Base-by-base conservation (phyloP, 2,329 filamentous ascomycete genomes). In the Piedraia hortae region DNA sequence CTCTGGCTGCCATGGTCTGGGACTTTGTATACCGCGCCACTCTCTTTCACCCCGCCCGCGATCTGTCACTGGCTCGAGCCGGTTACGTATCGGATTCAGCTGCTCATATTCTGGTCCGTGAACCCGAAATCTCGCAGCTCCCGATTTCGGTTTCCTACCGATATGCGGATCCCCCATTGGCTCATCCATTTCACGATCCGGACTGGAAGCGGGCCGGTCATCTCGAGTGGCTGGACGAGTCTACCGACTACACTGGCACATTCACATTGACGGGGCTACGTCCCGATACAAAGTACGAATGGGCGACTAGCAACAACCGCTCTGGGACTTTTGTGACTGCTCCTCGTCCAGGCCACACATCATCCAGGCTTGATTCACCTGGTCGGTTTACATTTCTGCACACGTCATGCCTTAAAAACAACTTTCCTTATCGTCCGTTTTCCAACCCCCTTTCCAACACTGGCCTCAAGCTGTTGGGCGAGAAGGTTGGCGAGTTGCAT, bases 361-460 rank as follows among this genome's bases (percentile, higher is more conserved):
- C 64, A 0, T 26, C 31, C 4, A 33, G 38, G 4, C 48, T 54
- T 9, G 53, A 57, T 4, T 56, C 57, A 19, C 56, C 65, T 21
- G 68, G 67, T 18, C 67, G 64, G 26, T 82, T 90, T 35, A 89
- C 75, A 0, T 97, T 97, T 41, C 48, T 93, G 5, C 77, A 80
- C 3, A 85, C 77, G 0, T 90, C 77, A 3, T 97, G 85, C 45
- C 77, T 93, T 36, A 74, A 91, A 35, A 70, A 72, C 6, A 70
- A 77, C 10, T 77, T 93, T 25, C 85, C 85, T 0, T 97, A 97
- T 45, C 73, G 60, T 19, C 72, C 75, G 0, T 45, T 78, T n/a
- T 62, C 75, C 17, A 75, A 91, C 39, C 63, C 82, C 0, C 54
- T 93, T 3, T 59, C 70, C 6, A 72, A 91, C 20, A 70, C 70